A percentile compares a stretch with the other conserved stretches of the same genome.
Conservation (phyloP, 805 yeast species). For the Debaryomyces maramus region DNA sequence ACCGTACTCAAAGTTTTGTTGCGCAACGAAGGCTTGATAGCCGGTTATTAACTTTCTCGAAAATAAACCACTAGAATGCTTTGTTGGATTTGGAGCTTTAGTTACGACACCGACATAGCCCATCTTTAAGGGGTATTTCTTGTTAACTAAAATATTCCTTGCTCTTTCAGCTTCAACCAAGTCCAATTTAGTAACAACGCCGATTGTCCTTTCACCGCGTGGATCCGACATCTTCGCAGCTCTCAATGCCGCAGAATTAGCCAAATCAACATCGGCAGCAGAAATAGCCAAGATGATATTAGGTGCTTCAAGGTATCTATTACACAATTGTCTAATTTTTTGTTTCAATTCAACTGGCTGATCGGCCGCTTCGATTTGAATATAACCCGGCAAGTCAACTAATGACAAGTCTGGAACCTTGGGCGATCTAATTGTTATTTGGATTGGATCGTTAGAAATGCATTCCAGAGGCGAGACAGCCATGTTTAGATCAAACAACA, state of each 20-base stretch:
- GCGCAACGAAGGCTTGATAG: conserved; percentile 63
- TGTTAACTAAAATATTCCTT: conserved; percentile 64
- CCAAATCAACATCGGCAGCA: conserved; percentile 97
- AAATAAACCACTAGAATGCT: conserved; percentile 38
- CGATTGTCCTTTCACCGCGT: conserved; percentile 91
- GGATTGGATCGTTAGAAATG: conserved; percentile 91
- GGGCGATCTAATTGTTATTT: conserved; percentile 86
- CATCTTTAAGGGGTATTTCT: conserved; percentile 86
- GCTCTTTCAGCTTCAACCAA: conserved; percentile 80
- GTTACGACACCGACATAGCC: conserved; percentile 99
- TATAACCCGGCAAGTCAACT: conserved; percentile 96
- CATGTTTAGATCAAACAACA: conserved; percentile 84
- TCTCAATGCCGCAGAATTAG: conserved; percentile 90
- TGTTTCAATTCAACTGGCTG: conserved; percentile 84
- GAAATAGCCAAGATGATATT: conserved; percentile 94
- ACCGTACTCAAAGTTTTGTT: conserved; percentile 54
- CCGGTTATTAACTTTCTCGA: conserved; percentile 47
- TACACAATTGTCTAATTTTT: conserved; percentile 78
- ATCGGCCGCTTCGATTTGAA: conserved; percentile 94
- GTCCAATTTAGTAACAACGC: conserved; percentile 93
- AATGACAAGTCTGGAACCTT: conserved; percentile 84
- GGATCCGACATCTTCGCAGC: conserved; percentile 93
- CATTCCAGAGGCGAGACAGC: conserved; percentile 88
- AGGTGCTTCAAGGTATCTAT: conserved; percentile 83
- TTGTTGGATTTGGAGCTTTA: conserved; percentile 55